Base-by-base conservation (phyloP, 345 rosid genomes). In the Sisymbrium altissimum region DNA sequence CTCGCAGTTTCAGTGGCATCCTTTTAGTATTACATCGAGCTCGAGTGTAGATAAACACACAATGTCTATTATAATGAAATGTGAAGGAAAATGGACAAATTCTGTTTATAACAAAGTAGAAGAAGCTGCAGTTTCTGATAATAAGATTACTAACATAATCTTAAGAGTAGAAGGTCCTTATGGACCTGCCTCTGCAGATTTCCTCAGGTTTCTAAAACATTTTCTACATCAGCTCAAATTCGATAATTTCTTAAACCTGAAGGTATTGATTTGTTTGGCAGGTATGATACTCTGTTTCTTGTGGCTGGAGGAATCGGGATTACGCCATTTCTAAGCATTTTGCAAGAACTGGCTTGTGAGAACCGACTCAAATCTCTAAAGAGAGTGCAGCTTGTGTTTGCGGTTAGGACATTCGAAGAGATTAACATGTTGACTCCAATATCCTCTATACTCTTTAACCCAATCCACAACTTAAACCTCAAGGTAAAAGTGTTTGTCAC, bases 251-350 rank as follows among this genome's bases (percentile, higher is more conserved):
- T 41, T 33, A 3, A 43, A 45, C 5, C 2, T 74, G 15, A 45
- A 36, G 45, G 7, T 36, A 33, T 43, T 57, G 25, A 25, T 66
- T 38, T 35, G 5, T 27, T 10, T 68, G 69, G 54, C 87, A 93
- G 98, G 79, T 85, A 87, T 69, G 93, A 87, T 54, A 81, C 85
- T 74, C 78, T 93, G 23, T 84, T 93, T 27, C 78, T 90, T 71
- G 82, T 90, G 5, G 97, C 95, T 0, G 96, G 98, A 13, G 97
- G 97, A 70, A 85, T 85, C 41, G 97, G 98, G 64, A 87, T 93
- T 60, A 88, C 97, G 15, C 93, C 98, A 29, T 88, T 90, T 77
- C 69, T 87, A 49, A 86, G 95, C 87, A 86, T 93, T 63, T 71
- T 93, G 56, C 89, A 85, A 49, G 97, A 93, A 64, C 71, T 93